A percentile compares a stretch with the other conserved stretches of the same genome.
Conservation (phyloP, 495 filamentous ascomycete genomes). For the Aspergillus homomorphus region DNA sequence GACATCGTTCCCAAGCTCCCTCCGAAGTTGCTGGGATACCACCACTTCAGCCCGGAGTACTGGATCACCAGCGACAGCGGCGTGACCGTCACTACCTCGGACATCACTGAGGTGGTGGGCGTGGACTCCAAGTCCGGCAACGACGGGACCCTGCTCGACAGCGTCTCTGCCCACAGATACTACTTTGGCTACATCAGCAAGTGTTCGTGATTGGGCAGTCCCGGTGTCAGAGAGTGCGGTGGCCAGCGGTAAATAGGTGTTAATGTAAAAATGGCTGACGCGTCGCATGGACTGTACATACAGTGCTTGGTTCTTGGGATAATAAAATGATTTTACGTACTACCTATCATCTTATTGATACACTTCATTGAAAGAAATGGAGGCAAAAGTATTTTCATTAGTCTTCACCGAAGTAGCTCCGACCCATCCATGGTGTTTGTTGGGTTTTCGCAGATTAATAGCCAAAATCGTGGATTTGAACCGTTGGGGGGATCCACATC, state of each 20-base stretch:
- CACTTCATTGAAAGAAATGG: no score
- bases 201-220: slow-evolving; percentile 10
- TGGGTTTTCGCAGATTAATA: neutral
- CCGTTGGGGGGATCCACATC: neutral
- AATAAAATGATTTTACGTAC: no score
- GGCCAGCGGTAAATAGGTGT: no score
- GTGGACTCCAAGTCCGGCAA: slow-evolving; percentile 30
- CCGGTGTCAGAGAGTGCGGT: no score
- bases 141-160: slow-evolving; percentile 22
- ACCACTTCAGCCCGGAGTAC: slow-evolving; percentile 64
- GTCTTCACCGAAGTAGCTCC: neutral
- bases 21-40: slow-evolving; percentile 49
- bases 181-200: slow-evolving; percentile 37
- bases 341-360: no score
- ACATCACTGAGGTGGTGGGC: slow-evolving; percentile 27
- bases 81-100: slow-evolving; percentile 28
- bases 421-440: neutral
- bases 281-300: no score
- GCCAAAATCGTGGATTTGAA: neutral
- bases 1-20: slow-evolving; percentile 63
- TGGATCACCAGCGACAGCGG: slow-evolving; percentile 42
- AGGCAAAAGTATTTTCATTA: no score
- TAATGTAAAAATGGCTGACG: no score
- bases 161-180: slow-evolving; percentile 35
- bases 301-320: no score